Conservation (phyloP, 768 basidiomycete species). For the Suillus subluteus region DNA sequence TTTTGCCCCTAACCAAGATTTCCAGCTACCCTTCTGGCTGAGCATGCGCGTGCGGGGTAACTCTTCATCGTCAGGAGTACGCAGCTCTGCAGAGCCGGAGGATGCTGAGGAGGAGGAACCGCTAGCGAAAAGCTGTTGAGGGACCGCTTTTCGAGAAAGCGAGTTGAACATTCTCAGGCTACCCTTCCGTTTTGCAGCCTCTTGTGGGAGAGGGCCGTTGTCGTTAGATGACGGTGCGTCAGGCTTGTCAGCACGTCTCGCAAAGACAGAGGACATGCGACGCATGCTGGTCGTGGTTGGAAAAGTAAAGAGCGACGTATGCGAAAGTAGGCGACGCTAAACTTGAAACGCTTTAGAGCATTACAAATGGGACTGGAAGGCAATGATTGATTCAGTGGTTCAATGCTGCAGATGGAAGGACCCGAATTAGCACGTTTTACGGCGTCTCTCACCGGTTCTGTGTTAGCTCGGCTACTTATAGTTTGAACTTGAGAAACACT, state of each 20-base stretch:
- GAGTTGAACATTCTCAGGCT: conserved; percentile 23
- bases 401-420: not conserved
- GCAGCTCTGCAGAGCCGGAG: conserved; percentile 53
- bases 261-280: conserved; percentile 61
- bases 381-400: conserved; percentile 10
- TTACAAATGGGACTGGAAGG: conserved; percentile 39
- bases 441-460: conserved; percentile 11
- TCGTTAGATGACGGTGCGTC: conserved; percentile 23
- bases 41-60: conserved; percentile 30
- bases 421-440: conserved; percentile 15
- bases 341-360: conserved; percentile 27
- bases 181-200: conserved; percentile 27
- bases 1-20: conserved; percentile 55
- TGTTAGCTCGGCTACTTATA: conserved; percentile 3
- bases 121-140: conserved; percentile 27
- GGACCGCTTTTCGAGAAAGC: conserved; percentile 32
- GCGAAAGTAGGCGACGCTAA: conserved; percentile 13
- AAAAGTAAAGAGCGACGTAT: conserved; percentile 23
- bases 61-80: conserved; percentile 64
- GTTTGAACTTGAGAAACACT: conserved; percentile 3
- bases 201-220: conserved; percentile 14
- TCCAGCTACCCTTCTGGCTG: conserved; percentile 56
- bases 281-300: conserved; percentile 51
- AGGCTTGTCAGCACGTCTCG: conserved; percentile 37
- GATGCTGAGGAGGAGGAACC: conserved; percentile 67